Evolutionary conservation across 352 stramenopile species (phyloP).

Genomic region (Globisporangium splendens): DNA sequence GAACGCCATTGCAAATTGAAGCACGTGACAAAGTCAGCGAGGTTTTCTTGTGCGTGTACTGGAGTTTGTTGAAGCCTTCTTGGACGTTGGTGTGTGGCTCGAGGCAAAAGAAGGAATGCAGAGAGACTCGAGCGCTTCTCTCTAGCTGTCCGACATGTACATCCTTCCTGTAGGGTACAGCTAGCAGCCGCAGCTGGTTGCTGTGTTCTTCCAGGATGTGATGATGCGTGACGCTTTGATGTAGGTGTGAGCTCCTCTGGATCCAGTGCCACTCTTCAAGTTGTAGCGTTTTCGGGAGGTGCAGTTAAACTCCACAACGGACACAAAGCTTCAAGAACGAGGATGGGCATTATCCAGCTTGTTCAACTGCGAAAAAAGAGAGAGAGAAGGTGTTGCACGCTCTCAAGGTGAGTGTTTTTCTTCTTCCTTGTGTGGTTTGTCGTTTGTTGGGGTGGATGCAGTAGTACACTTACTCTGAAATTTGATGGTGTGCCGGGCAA

Average conservation of each 20-base stretch:
- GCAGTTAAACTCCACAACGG: neutral
- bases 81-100: neutral
- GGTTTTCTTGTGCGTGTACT: too few species aligned
- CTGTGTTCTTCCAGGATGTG: neutral
- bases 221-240: neutral
- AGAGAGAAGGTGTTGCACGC: too few species aligned
- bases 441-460: too few species aligned
- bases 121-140: neutral
- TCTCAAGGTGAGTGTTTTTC: too few species aligned
- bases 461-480: too few species aligned
- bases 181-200: neutral
- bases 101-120: conserved; percentile 9
- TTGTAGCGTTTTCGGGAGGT: too few species aligned
- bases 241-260: neutral
- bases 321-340: too few species aligned
- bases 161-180: neutral
- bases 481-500: too few species aligned
- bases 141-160: neutral
- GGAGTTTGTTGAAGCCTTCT: neutral
- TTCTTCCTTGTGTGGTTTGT: too few species aligned
- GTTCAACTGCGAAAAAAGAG: too few species aligned
- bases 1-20: neutral
- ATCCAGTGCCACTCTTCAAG: neutral
- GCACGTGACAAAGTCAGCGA: too few species aligned
- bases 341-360: too few species aligned